Evolutionary conservation across 1,284 basidiomycete genomes (phyloP), one percentile per base, ranked within the genome.

Genomic region (Phellinidium pouzarii): DNA sequence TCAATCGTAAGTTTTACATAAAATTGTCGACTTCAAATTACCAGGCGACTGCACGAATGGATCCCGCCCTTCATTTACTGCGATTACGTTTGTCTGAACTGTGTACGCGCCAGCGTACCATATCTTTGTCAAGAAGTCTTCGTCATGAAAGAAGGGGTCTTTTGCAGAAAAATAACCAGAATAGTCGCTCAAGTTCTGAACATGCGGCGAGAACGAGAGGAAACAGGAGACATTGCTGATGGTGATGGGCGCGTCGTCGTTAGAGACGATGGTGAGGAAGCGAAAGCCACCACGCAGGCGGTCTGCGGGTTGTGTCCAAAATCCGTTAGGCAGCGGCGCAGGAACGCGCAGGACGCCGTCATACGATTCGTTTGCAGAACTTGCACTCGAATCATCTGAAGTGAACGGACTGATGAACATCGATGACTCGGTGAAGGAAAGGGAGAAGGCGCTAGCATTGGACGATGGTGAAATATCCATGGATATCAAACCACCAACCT

Each of bases 91-190:
- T 0, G 79, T 80, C 59, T 82, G 79, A 7, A 82, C 75, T 0
- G 79, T 82, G 58, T 80, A 82, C 4, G 78, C 79, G 4, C 79
- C 79, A 0, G 78, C 70, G 59, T 80, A 81, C 79, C 79, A 82
- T 4, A 79, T 75, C 60, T 79, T 80, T 0, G 74, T 80, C 61
- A 79, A 60, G 56, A 79, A 78, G 53, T 78, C 67, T 26, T 60
- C 50, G 59, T 80, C 78, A n/a, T 72, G 63, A 45, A 70, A 77
- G 0, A 55, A 64, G 0, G 71, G 71, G 55, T 80, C 77, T 5
- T 60, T 56, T 0, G 79, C 71, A 54, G 69, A 77, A 63, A 82
- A 82, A 61, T 80, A 81, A 0, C 79, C 79, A 4, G 71, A 62
- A 60, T 82, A 82, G 19, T 73, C 71, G 20, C 72, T 67, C 59